Evolutionary conservation across 345 rosid species (phyloP).

Genomic region (Diplotaxis tenuifolia): DNA sequence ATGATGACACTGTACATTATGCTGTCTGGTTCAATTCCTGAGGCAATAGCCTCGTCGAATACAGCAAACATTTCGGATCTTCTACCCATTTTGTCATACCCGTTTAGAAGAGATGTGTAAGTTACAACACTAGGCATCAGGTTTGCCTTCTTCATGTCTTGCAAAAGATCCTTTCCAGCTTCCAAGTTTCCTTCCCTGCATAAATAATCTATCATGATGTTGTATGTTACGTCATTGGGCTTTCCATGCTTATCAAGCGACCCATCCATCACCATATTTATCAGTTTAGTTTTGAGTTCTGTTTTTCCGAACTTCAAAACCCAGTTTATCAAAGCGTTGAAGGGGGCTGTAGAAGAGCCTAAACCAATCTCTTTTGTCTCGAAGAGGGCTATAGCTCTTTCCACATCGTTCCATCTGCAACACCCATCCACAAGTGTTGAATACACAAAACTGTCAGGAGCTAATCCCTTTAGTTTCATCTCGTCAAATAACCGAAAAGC

Average conservation of each 20-base stretch:
- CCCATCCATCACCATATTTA: slow-evolving; percentile 45
- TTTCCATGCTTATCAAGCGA: slow-evolving; percentile 40
- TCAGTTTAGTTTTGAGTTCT: slow-evolving; percentile 35
- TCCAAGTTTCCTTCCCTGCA: slow-evolving; percentile 56
- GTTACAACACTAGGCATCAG: slow-evolving; percentile 52
- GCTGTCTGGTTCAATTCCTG: slow-evolving; percentile 65
- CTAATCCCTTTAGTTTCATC: slow-evolving; percentile 59
- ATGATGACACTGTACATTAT: slow-evolving; percentile 50
- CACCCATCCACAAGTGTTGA: slow-evolving; percentile 62
- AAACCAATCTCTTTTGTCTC: slow-evolving; percentile 53
- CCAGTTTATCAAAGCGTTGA: slow-evolving; percentile 63
- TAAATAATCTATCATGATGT: slow-evolving; percentile 59
- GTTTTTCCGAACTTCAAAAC: slow-evolving; percentile 55
- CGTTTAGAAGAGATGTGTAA: slow-evolving; percentile 59
- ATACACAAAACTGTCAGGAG: slow-evolving; percentile 62
- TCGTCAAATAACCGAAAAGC: slow-evolving; percentile 61
- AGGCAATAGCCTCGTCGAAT: slow-evolving; percentile 58
- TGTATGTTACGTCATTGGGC: slow-evolving; percentile 67
- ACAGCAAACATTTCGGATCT: slow-evolving; percentile 49
- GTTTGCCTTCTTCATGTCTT: slow-evolving; percentile 52
- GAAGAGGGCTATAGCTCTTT: slow-evolving; percentile 53
- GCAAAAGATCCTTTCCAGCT: slow-evolving; percentile 60
- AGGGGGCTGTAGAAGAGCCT: slow-evolving; percentile 46
- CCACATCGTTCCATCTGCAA: slow-evolving; percentile 56
- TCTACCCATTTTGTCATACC: slow-evolving; percentile 47